A percentile compares a stretch with the other conserved stretches of the same genome.
phyloP scores from a whole-genome alignment of 768 basidiomycete genomes.

The Auriscalpium vulgare region DNA sequence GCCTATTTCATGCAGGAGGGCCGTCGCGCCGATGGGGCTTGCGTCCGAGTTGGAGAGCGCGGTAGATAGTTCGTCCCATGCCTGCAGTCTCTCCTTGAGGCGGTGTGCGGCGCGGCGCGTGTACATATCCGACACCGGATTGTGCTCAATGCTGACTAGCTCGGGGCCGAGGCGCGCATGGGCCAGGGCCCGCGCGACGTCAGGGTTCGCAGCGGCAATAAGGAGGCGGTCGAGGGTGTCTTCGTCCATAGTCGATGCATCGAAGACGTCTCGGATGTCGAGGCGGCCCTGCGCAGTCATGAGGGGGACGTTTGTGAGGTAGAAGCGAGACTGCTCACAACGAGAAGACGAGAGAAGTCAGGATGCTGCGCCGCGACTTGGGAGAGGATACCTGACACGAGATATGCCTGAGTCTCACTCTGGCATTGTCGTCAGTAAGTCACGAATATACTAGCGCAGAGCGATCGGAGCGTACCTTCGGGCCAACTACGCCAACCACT shows the following conservation, averaged over 20 bases:
- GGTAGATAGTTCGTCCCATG: slow-evolving; percentile 57
- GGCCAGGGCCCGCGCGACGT: slow-evolving; percentile 50
- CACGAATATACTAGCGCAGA: neutral
- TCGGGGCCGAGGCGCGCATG: slow-evolving; percentile 32
- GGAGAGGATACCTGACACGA: slow-evolving; percentile 53
- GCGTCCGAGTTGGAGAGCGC: slow-evolving; percentile 46
- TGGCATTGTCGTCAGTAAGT: slow-evolving; percentile 18
- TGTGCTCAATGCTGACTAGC: slow-evolving; percentile 31
- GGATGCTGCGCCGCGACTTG: slow-evolving; percentile 63
- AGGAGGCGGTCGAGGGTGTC: slow-evolving; percentile 47
- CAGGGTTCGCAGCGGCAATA: slow-evolving; percentile 57
- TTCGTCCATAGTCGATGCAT: slow-evolving; percentile 43
- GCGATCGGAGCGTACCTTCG: slow-evolving; percentile 40
- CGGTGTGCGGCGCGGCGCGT: slow-evolving; percentile 39
- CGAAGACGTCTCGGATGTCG: slow-evolving; percentile 47
- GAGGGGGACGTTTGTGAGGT: neutral
- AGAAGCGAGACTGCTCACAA: slow-evolving; percentile 36
- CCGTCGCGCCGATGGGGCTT: slow-evolving; percentile 41
- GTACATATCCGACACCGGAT: slow-evolving; percentile 30
- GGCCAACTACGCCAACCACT: slow-evolving; percentile 45
- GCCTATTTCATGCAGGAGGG: slow-evolving; percentile 52
- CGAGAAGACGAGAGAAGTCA: slow-evolving; percentile 29
- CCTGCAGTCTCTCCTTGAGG: slow-evolving; percentile 41
- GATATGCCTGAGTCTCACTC: slow-evolving; percentile 49
- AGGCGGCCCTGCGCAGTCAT: slow-evolving; percentile 41